A percentile compares a stretch with the other conserved stretches of the same genome.
Evolutionary conservation across 2,329 filamentous ascomycete species (phyloP).

Genomic region (Cryphonectria radicalis): DNA sequence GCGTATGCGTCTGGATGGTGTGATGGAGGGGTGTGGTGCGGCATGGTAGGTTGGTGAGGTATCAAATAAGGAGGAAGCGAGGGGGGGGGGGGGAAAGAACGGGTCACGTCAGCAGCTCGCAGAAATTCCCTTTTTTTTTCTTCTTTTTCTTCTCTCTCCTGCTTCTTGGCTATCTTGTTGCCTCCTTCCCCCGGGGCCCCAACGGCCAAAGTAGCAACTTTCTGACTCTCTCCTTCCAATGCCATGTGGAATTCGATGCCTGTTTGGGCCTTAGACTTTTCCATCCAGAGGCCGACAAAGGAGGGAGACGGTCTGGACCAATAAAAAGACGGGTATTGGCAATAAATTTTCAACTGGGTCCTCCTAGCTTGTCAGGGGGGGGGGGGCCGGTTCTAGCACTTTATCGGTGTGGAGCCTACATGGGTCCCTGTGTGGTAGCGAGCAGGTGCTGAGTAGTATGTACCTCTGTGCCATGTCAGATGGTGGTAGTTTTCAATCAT

Average conservation of each 20-base stretch:
- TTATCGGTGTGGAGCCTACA: background rate
- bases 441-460: background rate
- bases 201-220: background rate
- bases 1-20: slow-evolving; percentile 6
- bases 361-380: slow-evolving; percentile 6
- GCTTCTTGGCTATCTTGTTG: background rate
- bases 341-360: background rate
- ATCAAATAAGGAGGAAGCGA: background rate
- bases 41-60: background rate
- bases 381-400: background rate
- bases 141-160: background rate
- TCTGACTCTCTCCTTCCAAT: background rate
- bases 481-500: background rate
- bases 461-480: background rate
- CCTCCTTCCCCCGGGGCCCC: background rate
- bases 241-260: background rate
- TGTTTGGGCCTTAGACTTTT: background rate
- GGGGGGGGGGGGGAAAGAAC: background rate
- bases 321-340: background rate
- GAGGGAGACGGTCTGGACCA: background rate
- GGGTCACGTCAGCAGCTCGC: slow-evolving; percentile 13
- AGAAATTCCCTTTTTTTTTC: background rate
- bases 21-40: slow-evolving; percentile 5
- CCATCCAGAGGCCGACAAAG: background rate
- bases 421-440: background rate